Conservation (phyloP, 495 filamentous ascomycete species). For the Hyaloscypha hepaticicola region DNA sequence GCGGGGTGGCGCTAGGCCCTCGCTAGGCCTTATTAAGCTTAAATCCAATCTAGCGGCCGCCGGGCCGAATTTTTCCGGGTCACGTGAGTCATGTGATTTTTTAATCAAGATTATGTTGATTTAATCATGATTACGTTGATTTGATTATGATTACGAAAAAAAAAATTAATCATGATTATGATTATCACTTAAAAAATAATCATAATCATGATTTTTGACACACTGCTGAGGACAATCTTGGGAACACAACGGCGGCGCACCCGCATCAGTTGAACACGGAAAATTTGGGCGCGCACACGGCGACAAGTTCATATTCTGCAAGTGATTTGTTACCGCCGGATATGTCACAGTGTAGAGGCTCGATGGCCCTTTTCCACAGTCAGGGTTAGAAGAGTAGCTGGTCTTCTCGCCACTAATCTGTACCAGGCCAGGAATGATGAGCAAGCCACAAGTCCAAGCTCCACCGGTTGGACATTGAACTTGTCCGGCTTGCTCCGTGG, state of each 20-base stretch:
- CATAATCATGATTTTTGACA: no score
- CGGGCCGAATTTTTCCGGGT: no score
- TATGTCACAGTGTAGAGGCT: not conserved
- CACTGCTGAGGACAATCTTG: not conserved
- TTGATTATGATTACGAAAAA: no score
- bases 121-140: no score
- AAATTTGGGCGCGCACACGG: not conserved
- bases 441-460: not conserved
- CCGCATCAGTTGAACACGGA: not conserved
- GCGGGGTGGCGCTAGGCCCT: no score
- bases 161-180: no score
- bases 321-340: not conserved
- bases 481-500: conserved; percentile 3
- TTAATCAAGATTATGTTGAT: no score
- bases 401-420: not conserved
- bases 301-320: not conserved
- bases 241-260: not conserved
- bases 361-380: not conserved
- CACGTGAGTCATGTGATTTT: no score
- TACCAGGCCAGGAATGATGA: not conserved
- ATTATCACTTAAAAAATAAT: no score
- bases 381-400: not conserved
- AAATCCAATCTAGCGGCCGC: no score
- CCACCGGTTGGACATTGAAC: not conserved
- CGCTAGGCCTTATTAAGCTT: no score